Conservation (phyloP, 768 basidiomycete genomes). For the Suillus luteus region DNA sequence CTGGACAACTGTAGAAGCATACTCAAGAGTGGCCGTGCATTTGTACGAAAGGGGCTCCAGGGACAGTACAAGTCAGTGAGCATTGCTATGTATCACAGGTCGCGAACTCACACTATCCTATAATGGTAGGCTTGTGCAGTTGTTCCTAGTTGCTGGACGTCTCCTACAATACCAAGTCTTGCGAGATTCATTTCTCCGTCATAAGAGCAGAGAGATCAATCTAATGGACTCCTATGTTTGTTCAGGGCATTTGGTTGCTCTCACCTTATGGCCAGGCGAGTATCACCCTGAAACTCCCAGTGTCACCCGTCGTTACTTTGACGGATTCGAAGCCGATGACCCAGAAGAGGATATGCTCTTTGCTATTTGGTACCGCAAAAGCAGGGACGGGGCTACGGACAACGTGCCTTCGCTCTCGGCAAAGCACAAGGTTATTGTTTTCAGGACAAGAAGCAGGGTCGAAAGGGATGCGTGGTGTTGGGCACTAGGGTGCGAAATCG, state of each 20-base stretch:
- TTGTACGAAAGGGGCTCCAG: constrained; percentile 65
- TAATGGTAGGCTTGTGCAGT: constrained; percentile 56
- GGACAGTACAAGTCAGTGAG: constrained; percentile 76
- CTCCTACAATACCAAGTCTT: constrained; percentile 71
- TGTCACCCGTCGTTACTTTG: constrained; percentile 77
- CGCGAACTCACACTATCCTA: not conserved
- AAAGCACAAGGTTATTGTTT: constrained; percentile 63
- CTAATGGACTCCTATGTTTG: constrained; percentile 78
- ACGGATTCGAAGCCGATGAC: constrained; percentile 88
- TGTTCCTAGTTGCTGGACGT: constrained; percentile 76
- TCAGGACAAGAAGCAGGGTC: constrained; percentile 76
- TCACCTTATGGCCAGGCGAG: constrained; percentile 63
- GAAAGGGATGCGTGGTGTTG: constrained; percentile 96
- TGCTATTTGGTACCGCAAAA: constrained; percentile 69
- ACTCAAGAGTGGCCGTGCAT: constrained; percentile 71
- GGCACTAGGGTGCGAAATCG: constrained; percentile 89
- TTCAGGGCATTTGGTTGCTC: constrained; percentile 83
- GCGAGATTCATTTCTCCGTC: constrained; percentile 58
- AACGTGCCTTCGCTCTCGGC: constrained; percentile 53
- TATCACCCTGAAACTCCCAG: constrained; percentile 53
- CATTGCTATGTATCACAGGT: not conserved
- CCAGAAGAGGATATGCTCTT: constrained; percentile 87
- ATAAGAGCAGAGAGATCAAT: constrained; percentile 54
- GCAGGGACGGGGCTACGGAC: constrained; percentile 24
- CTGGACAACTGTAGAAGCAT: constrained; percentile 79